Evolutionary conservation across 257 asterid genomes (phyloP).

Genomic region (Solanum pimpinellifolium): DNA sequence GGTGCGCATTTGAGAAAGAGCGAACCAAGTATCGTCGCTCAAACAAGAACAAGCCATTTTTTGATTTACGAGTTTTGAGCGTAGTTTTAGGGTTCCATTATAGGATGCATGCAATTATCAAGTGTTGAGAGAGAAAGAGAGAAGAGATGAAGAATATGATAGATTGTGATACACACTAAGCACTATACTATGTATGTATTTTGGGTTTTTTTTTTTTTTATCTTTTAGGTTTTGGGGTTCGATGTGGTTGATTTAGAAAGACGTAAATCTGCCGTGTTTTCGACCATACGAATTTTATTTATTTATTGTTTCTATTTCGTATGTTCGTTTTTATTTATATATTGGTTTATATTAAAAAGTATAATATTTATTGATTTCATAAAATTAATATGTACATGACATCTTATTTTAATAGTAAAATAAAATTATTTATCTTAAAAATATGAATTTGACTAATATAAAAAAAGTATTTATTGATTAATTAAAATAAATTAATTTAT

Average conservation of each 20-base stretch:
- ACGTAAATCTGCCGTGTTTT: not conserved
- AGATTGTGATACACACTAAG: not conserved
- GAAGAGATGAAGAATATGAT: not conserved
- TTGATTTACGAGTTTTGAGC: not conserved
- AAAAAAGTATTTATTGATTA: too few relatives aligned
- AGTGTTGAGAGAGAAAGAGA: not conserved
- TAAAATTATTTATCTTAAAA: too few relatives aligned
- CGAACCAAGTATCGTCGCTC: conserved; percentile 13
- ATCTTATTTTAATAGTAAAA: accelerated
- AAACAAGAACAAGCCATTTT: conserved; percentile 23
- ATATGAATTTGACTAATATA: too few relatives aligned
- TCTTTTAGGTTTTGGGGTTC: not conserved
- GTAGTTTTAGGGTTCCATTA: not conserved
- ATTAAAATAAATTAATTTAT: too few relatives aligned
- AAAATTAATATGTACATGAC: too few relatives aligned
- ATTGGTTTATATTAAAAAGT: accelerated
- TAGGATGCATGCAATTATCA: conserved; percentile 4
- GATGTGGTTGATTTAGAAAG: not conserved
- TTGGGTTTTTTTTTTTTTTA: not conserved
- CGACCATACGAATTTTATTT: not conserved
- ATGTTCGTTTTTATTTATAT: too few relatives aligned
- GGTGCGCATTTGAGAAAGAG: conserved; percentile 11
- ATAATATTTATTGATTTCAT: too few relatives aligned
- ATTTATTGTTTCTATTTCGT: too few relatives aligned
- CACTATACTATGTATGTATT: not conserved